Evolutionary conservation across 2,329 filamentous ascomycete species (phyloP).

Genomic region (Helotiales sp.): DNA sequence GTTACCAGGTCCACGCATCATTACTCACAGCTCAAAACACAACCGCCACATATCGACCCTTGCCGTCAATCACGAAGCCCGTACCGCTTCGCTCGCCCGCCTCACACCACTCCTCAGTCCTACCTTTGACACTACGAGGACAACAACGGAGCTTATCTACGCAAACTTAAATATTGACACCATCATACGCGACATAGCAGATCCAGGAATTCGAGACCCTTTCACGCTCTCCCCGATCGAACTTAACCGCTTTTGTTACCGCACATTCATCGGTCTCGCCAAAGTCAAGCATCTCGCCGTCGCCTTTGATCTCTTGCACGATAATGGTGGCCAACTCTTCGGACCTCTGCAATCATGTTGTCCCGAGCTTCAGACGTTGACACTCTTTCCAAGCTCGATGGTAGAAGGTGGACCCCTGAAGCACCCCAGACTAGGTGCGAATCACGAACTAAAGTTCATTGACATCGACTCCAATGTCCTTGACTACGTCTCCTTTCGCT

Average conservation of each 20-base stretch:
- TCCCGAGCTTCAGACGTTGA: slow-evolving; percentile 8
- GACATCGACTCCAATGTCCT: slow-evolving; percentile 19
- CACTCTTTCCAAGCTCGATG: slow-evolving; percentile 13
- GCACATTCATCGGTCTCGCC: slow-evolving; percentile 10
- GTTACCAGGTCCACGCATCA: slow-evolving; percentile 9
- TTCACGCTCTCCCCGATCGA: slow-evolving; percentile 6
- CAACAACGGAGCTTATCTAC: neutral
- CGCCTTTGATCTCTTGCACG: slow-evolving; percentile 11
- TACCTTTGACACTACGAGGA: neutral
- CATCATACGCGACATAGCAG: slow-evolving; percentile 14
- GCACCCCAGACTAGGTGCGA: neutral
- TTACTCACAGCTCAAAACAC: slow-evolving; percentile 12
- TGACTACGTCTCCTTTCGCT: slow-evolving; percentile 7
- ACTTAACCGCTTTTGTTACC: slow-evolving; percentile 5
- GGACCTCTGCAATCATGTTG: slow-evolving; percentile 10
- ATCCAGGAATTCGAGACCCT: neutral
- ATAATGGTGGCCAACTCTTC: slow-evolving; percentile 15
- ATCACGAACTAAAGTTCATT: slow-evolving; percentile 7
- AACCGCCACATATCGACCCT: slow-evolving; percentile 6
- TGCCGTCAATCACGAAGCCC: slow-evolving; percentile 8
- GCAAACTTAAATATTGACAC: slow-evolving; percentile 10
- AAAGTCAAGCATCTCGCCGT: slow-evolving; percentile 13
- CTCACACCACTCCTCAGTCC: slow-evolving; percentile 5
- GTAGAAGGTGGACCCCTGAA: neutral
- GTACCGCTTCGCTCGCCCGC: neutral